phyloP scores from a whole-genome alignment of 2,329 filamentous ascomycete species.

The Bimuria novae-zelandiae region DNA sequence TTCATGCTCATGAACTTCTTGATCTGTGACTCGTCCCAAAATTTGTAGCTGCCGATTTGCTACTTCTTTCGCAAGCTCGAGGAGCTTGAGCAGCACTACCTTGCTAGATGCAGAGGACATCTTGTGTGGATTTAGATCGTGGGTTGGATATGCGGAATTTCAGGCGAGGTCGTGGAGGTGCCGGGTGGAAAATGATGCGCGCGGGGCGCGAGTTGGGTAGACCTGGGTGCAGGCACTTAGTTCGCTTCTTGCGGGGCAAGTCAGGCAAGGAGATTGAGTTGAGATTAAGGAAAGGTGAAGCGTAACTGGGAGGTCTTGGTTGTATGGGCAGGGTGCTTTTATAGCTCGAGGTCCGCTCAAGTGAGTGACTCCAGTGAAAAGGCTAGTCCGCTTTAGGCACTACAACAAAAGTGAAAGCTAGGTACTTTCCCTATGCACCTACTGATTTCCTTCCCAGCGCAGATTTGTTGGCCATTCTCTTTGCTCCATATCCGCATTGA shows the following conservation, averaged over 20 bases:
- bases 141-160: too few species aligned
- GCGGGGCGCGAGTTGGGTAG: too few species aligned
- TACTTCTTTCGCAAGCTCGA: background rate
- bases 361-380: background rate
- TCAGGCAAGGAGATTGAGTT: too few species aligned
- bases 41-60: background rate
- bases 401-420: background rate
- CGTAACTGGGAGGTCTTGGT: background rate
- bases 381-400: background rate
- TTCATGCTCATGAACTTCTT: background rate
- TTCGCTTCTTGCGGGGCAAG: too few species aligned
- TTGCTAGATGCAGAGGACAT: background rate
- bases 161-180: too few species aligned
- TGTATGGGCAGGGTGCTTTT: background rate
- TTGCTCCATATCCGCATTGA: too few species aligned
- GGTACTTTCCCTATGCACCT: background rate
- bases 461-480: too few species aligned
- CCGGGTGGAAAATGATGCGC: too few species aligned
- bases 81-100: background rate
- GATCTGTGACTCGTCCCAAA: background rate
- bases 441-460: background rate
- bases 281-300: too few species aligned
- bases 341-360: background rate
- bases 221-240: too few species aligned
- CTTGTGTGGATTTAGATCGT: too few species aligned